Evolutionary conservation across 768 basidiomycete genomes (phyloP).

Genomic region (Trametes maxima): DNA sequence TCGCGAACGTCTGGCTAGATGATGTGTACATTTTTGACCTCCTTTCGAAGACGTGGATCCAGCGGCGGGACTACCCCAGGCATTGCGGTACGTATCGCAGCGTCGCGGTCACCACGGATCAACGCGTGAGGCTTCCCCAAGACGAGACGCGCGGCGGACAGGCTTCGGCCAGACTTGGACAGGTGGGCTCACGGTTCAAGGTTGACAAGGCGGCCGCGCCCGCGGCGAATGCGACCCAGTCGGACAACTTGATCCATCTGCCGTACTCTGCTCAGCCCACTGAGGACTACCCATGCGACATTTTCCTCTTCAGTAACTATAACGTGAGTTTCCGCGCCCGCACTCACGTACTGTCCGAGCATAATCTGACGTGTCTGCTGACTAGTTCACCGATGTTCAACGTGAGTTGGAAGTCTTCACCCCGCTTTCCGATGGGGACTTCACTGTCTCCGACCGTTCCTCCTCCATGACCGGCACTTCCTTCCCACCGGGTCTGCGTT

Average conservation of each 20-base stretch:
- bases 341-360: slow-evolving; percentile 1
- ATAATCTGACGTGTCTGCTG: slow-evolving; percentile 15
- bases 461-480: slow-evolving; percentile 76
- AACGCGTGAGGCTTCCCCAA: slow-evolving; percentile 67
- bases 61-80: slow-evolving; percentile 79
- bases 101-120: slow-evolving; percentile 78
- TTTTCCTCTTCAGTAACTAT: slow-evolving; percentile 94
- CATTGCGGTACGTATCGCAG: slow-evolving; percentile 97
- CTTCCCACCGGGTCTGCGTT: slow-evolving; percentile 93
- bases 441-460: slow-evolving; percentile 81
- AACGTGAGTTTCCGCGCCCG: slow-evolving; percentile 58
- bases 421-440: slow-evolving; percentile 74
- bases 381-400: slow-evolving; percentile 94
- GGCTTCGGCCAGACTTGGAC: slow-evolving; percentile 41
- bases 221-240: slow-evolving; percentile 52
- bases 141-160: slow-evolving; percentile 54
- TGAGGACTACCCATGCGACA: slow-evolving; percentile 79
- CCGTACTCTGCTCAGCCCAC: slow-evolving; percentile 76
- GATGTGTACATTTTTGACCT: slow-evolving; percentile 92
- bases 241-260: slow-evolving; percentile 66
- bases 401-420: slow-evolving; percentile 93
- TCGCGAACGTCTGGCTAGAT: slow-evolving; percentile 91
- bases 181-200: slow-evolving; percentile 61
- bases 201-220: slow-evolving; percentile 44
- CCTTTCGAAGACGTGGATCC: slow-evolving; percentile 70